A percentile compares a stretch with the other conserved stretches of the same genome.
Conservation (phyloP, 306 rosid species). For the Corylus americana region DNA sequence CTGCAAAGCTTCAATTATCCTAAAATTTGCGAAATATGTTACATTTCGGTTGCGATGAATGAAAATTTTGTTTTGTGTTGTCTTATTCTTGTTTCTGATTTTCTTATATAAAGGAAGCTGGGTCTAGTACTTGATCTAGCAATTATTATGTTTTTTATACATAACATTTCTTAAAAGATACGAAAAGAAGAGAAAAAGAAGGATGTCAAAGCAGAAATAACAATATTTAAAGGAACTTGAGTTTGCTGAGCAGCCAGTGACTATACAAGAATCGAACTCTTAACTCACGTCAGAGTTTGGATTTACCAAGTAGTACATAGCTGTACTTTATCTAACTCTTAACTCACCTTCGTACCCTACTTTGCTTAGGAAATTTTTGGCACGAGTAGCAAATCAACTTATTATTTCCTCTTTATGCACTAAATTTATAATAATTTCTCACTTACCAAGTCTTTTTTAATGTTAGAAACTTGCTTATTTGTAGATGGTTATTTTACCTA, state of each 20-base stretch:
- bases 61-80: not conserved
- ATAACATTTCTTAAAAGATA: not conserved
- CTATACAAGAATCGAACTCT: not conserved
- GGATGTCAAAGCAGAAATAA: not conserved
- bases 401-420: not conserved
- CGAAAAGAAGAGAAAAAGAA: not conserved
- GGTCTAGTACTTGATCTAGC: not conserved
- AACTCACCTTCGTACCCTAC: not conserved
- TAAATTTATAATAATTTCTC: not conserved
- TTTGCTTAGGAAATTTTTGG: not conserved
- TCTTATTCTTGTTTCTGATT: no score
- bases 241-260: not conserved
- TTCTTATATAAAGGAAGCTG: not conserved
- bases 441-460: not conserved
- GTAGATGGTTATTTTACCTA: not conserved
- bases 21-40: not conserved
- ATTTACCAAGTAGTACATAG: not conserved
- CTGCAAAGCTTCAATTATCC: not conserved
- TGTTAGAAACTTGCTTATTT: not conserved
- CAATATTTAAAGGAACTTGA: not conserved
- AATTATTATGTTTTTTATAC: not conserved
- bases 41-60: not conserved
- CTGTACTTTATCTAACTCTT: no score
- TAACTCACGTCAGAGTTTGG: not conserved
- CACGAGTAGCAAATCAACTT: not conserved